phyloP scores from a whole-genome alignment of 768 basidiomycete genomes.

The Podaxis pistillaris region DNA sequence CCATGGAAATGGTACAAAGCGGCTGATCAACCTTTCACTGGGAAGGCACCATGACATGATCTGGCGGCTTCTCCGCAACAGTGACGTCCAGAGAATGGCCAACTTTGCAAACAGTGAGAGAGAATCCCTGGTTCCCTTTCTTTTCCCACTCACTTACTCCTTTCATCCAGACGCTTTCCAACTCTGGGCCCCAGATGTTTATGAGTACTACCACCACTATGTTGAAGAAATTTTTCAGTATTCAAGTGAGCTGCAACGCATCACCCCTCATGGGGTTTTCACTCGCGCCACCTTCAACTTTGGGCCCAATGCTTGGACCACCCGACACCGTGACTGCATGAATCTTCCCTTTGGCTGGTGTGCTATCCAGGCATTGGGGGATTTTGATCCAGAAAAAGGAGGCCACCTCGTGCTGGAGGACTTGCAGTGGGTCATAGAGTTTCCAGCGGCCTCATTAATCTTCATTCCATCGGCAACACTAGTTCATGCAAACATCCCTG shows the following conservation, averaged over 20 bases:
- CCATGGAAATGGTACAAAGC: not conserved
- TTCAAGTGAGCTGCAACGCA: not conserved
- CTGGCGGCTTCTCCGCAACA: not conserved
- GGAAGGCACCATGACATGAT: not conserved
- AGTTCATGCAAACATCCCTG: not conserved
- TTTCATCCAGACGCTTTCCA: not conserved
- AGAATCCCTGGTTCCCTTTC: too few species aligned
- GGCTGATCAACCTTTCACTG: not conserved
- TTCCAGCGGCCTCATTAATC: not conserved
- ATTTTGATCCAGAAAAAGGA: not conserved
- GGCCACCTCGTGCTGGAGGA: not conserved
- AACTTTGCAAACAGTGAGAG: too few species aligned
- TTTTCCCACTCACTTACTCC: too few species aligned
- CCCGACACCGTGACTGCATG: not conserved
- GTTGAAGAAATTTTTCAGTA: not conserved
- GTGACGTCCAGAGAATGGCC: too few species aligned
- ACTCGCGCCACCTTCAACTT: conserved; percentile 1
- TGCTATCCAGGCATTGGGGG: not conserved
- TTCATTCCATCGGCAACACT: not conserved
- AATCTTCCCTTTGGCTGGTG: conserved; percentile 6
- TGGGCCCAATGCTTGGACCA: conserved; percentile 1
- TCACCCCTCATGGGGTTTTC: not conserved
- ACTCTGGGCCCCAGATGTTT: not conserved
- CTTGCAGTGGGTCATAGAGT: not conserved
- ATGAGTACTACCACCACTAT: not conserved